These are phyloP conservation scores for Austroboletus novae-zelandiae DNA, from an alignment of 1,284 basidiomycete genomes.

Conservation along the genomic window DNA sequence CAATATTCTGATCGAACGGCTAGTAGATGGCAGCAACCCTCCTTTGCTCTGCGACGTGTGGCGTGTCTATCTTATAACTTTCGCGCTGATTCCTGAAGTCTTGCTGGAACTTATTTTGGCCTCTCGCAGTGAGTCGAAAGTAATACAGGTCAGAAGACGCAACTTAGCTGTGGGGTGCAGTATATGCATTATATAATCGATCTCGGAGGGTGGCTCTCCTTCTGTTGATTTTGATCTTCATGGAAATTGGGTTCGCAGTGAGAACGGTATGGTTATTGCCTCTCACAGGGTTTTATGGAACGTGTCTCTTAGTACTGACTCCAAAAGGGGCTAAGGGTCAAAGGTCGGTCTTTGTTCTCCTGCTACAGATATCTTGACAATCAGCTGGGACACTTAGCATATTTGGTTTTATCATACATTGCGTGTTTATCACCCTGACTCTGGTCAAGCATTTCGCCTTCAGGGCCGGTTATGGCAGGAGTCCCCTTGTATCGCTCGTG, in stretches of 20 bases:
- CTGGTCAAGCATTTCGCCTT: conserved; percentile 17
- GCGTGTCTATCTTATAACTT: conserved; percentile 5
- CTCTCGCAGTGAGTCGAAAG: conserved; percentile 13
- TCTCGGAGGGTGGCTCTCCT: conserved; percentile 15
- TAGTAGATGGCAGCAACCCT: conserved; percentile 14
- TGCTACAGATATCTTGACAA: background rate
- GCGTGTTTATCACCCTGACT: conserved; percentile 16
- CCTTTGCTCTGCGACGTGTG: conserved; percentile 12
- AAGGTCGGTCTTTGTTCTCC: conserved; percentile 3
- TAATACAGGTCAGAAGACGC: background rate
- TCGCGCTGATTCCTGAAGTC: conserved; percentile 9
- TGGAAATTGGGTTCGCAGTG: conserved; percentile 6
- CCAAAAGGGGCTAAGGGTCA: background rate
- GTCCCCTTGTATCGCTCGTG: conserved; percentile 21
- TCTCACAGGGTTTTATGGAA: background rate
- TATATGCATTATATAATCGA: conserved; percentile 21
- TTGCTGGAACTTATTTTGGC: conserved; percentile 19
- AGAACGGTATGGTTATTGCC: conserved; percentile 5
- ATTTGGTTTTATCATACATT: conserved; percentile 18
- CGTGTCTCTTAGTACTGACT: conserved; percentile 12
- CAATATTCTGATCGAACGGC: conserved; percentile 7
- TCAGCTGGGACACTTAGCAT: conserved; percentile 4
- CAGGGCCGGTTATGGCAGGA: conserved; percentile 13
- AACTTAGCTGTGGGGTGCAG: conserved; percentile 2
- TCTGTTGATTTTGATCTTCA: conserved; percentile 10